Evolutionary conservation across 2,329 filamentous ascomycete species (phyloP), one percentile per base, ranked within the genome.

Genomic region (Lecanosticta acicola): DNA sequence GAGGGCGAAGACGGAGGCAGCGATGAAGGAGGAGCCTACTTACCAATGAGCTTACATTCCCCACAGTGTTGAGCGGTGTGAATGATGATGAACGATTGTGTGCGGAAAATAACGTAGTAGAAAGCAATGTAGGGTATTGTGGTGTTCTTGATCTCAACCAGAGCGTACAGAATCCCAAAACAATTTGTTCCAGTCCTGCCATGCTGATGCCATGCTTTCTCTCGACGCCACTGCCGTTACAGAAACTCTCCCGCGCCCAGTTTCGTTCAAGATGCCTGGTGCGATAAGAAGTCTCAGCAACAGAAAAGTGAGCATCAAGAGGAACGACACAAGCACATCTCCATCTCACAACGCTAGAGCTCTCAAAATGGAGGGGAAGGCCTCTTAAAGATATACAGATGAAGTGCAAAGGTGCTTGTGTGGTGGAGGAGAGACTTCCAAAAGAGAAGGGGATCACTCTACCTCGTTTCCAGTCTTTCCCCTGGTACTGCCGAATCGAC

Each of bases 381-480:
- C 20, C 32, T 29, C 24, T 29, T 29, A 32, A 40, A 39, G 26
- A 26, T 37, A 16, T 40, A 36, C 41, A 40, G 62, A 66, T 61
- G 68, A 65, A 78, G 81, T 78, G 3, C 10, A 18, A 29, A 29
- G 35, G 8, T 39, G 19, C 18, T 24, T 19, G 19, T 39, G 37
- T 17, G 17, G 34, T 45, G 16, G 32, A 17, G 18, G 32, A 18
- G 19, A 32, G 32, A 29, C 11, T n/a, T 57, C 42, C 60, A 50
- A 44, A 44, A 48, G 62, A 66, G 61, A 68, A 65, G 78, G 74
- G 84, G 71, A 81, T 78, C 75, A 71, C 82, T 87, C 88, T 85
- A 90, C 86, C 87, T 94, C 94, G 69, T 93, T 87, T 51, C 82
- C 80, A 54, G 78, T 79, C 64, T 76, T 78, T 52, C 77, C 74